A percentile compares a stretch with the other conserved stretches of the same genome.
Conservation (phyloP, 2,329 filamentous ascomycete genomes). For the Ophiostoma triangulosporum region DNA sequence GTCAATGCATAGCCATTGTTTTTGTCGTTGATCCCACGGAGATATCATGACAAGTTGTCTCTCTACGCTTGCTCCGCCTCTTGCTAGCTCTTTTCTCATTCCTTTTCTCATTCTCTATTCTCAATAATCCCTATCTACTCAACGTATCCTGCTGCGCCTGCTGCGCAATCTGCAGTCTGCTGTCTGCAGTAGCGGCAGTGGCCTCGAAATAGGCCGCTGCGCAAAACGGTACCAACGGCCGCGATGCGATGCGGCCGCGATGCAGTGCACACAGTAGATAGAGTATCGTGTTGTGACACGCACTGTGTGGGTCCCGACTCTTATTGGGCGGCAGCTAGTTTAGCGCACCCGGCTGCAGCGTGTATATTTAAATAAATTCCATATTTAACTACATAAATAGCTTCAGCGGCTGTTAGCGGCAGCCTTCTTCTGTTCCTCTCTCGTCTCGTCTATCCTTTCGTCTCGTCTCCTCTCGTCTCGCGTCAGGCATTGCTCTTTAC, state of each 20-base stretch:
- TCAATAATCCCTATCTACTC: no score
- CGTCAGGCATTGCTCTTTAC: no score
- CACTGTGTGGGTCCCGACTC: neutral
- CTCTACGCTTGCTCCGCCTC: no score
- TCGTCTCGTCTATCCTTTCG: neutral
- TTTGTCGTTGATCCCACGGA: no score
- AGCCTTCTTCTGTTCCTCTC: neutral
- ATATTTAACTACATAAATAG: neutral
- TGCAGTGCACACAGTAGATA: neutral
- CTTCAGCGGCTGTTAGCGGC: neutral
- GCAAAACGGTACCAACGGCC: neutral
- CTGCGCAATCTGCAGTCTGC: no score
- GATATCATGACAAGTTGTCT: no score
- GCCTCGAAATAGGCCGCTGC: neutral
- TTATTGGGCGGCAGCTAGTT: neutral
- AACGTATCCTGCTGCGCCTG: no score
- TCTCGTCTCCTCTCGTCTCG: no score
- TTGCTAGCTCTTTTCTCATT: no score
- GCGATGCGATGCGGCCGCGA: neutral
- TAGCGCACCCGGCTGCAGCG: neutral
- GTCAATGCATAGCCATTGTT: no score
- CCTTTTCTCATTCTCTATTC: no score
- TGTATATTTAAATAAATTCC: neutral
- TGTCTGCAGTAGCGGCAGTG: no score
- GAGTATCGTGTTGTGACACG: neutral